Conservation (phyloP, 2,329 filamentous ascomycete species). For the Biscogniauxia mediterranea region DNA sequence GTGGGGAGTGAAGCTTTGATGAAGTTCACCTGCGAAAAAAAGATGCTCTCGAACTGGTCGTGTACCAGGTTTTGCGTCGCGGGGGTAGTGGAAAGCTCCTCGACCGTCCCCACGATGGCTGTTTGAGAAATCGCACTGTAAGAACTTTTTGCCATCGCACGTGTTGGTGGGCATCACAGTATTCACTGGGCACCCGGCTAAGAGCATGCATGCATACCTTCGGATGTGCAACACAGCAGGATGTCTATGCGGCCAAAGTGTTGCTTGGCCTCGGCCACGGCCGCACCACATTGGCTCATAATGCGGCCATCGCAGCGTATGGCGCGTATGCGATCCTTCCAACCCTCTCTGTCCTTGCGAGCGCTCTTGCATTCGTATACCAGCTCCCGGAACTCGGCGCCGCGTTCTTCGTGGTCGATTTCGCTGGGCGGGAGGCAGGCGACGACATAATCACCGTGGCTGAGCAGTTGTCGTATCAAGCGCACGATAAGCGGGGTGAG, state of each 20-base stretch:
- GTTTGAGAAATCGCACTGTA: conserved; percentile 12
- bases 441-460: conserved; percentile 89
- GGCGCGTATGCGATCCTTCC: conserved; percentile 72
- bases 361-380: conserved; percentile 66
- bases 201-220: conserved; percentile 53
- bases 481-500: conserved; percentile 82
- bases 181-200: neutral
- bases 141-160: conserved; percentile 15
- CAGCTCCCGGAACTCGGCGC: conserved; percentile 76
- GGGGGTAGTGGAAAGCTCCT: conserved; percentile 75
- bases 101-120: conserved; percentile 87
- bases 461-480: conserved; percentile 75
- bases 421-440: conserved; percentile 78
- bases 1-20: conserved; percentile 84
- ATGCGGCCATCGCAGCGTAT: conserved; percentile 62
- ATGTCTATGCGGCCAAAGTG: conserved; percentile 88
- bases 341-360: conserved; percentile 68
- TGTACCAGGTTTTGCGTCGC: conserved; percentile 76
- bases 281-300: conserved; percentile 75
- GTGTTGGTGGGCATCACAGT: neutral
- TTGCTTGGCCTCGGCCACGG: conserved; percentile 81
- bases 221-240: conserved; percentile 82
- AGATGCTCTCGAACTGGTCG: conserved; percentile 91
- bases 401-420: conserved; percentile 73
- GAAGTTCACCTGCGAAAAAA: conserved; percentile 94